A percentile compares a stretch with the other conserved stretches of the same genome.
phyloP scores from a whole-genome alignment of 768 basidiomycete species.

The Suillus placidus region DNA sequence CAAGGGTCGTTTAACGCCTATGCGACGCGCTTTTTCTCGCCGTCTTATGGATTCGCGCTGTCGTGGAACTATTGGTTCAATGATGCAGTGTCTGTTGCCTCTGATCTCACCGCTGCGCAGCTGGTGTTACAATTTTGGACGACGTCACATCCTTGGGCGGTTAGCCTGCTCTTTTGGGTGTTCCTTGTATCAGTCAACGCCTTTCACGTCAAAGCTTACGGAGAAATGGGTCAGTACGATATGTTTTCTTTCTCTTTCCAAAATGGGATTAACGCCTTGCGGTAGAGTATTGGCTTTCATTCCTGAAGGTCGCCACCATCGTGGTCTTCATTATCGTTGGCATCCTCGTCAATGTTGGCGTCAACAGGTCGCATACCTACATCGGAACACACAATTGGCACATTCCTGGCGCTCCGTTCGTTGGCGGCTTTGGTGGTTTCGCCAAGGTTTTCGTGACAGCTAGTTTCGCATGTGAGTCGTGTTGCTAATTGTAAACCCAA shows the following conservation, averaged over 20 bases:
- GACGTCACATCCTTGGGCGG: slow-evolving; percentile 62
- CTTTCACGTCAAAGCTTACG: slow-evolving; percentile 74
- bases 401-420: slow-evolving; percentile 81
- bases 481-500: not conserved
- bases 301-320: slow-evolving; percentile 79
- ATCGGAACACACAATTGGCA: slow-evolving; percentile 76
- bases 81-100: slow-evolving; percentile 83
- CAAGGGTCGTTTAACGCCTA: slow-evolving; percentile 87
- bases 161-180: slow-evolving; percentile 74
- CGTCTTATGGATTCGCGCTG: slow-evolving; percentile 84
- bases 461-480: slow-evolving; percentile 75
- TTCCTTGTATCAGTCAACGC: slow-evolving; percentile 75
- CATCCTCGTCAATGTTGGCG: slow-evolving; percentile 78
- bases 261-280: slow-evolving; percentile 2
- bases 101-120: slow-evolving; percentile 85
- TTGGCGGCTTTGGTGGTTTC: slow-evolving; percentile 83
- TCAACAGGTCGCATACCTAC: slow-evolving; percentile 65
- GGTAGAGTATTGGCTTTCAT: slow-evolving; percentile 85
- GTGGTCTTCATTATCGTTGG: slow-evolving; percentile 79
- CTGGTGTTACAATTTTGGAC: slow-evolving; percentile 81
- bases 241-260: slow-evolving; percentile 4
- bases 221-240: slow-evolving; percentile 64
- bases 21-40: slow-evolving; percentile 83
- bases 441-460: slow-evolving; percentile 83
- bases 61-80: slow-evolving; percentile 95